These are phyloP conservation scores for Salvia sclarea DNA, from an alignment of 305 asterid genomes.

Conservation along the genomic window DNA sequence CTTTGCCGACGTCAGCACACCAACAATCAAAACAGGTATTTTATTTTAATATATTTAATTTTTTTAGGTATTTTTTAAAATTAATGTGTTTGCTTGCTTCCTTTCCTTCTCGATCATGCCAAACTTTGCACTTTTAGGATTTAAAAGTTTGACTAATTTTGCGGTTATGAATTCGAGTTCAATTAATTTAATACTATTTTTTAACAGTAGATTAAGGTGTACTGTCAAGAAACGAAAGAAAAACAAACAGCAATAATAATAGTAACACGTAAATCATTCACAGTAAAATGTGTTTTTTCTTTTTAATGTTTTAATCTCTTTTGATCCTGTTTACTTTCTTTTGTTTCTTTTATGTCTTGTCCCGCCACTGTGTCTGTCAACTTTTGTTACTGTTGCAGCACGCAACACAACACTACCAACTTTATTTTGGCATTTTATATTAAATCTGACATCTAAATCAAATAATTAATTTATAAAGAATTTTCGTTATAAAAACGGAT, in stretches of 20 bases:
- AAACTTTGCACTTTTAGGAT: not conserved
- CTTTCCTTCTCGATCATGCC: not conserved
- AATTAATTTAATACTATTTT: no score
- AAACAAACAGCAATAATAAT: not conserved
- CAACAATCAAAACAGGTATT: slow-evolving; percentile 43
- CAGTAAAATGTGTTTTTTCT: not conserved
- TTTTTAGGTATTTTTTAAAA: slow-evolving; percentile 40
- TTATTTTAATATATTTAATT: no score
- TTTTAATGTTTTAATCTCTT: not conserved
- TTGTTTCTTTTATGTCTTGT: not conserved
- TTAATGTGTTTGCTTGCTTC: not conserved
- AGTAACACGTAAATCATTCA: not conserved
- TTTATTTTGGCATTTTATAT: slow-evolving; percentile 7
- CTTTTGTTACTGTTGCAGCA: slow-evolving; percentile 15
- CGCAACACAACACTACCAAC: not conserved
- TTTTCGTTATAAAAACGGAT: no score
- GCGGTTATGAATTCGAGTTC: not conserved
- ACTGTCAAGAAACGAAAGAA: no score
- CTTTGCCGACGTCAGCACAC: slow-evolving; percentile 49
- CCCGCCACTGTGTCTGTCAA: not conserved
- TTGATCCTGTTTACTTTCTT: not conserved
- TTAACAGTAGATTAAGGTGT: no score
- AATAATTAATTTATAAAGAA: not conserved
- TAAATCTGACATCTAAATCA: not conserved
- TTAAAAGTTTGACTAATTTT: no score